Evolutionary conservation across 2,329 filamentous ascomycete species (phyloP).

Genomic region (Aspergillus fumigatiaffinis): DNA sequence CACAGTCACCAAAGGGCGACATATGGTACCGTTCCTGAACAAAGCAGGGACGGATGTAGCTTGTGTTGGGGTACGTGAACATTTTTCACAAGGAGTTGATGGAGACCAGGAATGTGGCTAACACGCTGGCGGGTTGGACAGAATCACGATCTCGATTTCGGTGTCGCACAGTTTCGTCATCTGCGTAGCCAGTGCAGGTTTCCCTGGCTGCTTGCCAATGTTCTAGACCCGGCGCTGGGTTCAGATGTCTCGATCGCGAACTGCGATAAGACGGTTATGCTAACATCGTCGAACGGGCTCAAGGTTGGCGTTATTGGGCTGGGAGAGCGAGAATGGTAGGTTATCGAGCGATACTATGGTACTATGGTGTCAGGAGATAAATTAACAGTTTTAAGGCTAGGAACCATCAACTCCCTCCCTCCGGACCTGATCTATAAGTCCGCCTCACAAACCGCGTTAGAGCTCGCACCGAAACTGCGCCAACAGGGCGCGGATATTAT

Average conservation of each 20-base stretch:
- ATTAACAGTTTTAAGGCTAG: slow-evolving; percentile 50
- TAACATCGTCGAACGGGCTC: slow-evolving; percentile 77
- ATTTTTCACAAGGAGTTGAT: background rate
- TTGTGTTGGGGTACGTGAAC: slow-evolving; percentile 68
- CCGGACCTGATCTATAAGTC: slow-evolving; percentile 79
- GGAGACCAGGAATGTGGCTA: background rate
- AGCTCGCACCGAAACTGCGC: slow-evolving; percentile 69
- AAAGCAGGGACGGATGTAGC: slow-evolving; percentile 71
- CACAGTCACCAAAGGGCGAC: slow-evolving; percentile 80
- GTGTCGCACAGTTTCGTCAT: slow-evolving; percentile 72
- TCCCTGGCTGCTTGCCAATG: slow-evolving; percentile 86
- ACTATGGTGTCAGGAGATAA: background rate
- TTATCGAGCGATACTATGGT: background rate
- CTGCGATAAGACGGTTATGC: slow-evolving; percentile 68
- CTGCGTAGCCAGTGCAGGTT: slow-evolving; percentile 73
- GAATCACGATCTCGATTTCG: slow-evolving; percentile 94
- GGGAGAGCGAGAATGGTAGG: slow-evolving; percentile 75
- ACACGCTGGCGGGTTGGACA: slow-evolving; percentile 31
- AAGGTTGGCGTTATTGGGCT: slow-evolving; percentile 83
- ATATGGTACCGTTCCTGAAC: slow-evolving; percentile 87
- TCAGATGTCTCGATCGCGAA: slow-evolving; percentile 70
- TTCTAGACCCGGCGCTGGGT: slow-evolving; percentile 77
- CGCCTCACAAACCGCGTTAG: slow-evolving; percentile 68
- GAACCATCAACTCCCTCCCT: slow-evolving; percentile 80
- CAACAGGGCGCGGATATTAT: slow-evolving; percentile 77